Percentiles rank a stretch among this genome's conserved stretches.
These are phyloP conservation scores for Clathrus columnatus DNA, from an alignment of 768 basidiomycete genomes.

Conservation along the genomic window DNA sequence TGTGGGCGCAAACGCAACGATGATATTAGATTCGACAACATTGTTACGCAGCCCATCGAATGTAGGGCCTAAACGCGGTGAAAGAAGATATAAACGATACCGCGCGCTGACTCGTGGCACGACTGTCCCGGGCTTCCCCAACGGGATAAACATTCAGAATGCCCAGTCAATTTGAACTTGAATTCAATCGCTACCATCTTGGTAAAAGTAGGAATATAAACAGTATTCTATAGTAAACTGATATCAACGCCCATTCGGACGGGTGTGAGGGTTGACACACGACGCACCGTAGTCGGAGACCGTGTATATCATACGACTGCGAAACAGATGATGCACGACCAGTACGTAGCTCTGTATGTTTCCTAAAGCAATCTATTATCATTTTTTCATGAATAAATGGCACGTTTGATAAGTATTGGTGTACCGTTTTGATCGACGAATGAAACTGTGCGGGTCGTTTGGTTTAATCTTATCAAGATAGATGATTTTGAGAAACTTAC, in stretches of 20 bases:
- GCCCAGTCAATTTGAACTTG: slow-evolving; percentile 76
- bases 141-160: slow-evolving; percentile 67
- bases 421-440: slow-evolving; percentile 68
- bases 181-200: slow-evolving; percentile 85
- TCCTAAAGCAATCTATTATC: slow-evolving; percentile 84
- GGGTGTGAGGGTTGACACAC: neutral
- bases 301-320: slow-evolving; percentile 84
- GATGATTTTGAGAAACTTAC: slow-evolving; percentile 30
- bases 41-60: slow-evolving; percentile 78
- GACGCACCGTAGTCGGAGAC: slow-evolving; percentile 76
- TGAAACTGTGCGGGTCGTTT: no score
- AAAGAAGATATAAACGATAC: slow-evolving; percentile 77
- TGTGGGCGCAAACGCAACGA: slow-evolving; percentile 53
- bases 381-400: slow-evolving; percentile 90
- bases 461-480: slow-evolving; percentile 10
- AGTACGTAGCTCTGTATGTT: slow-evolving; percentile 84
- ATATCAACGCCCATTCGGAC: neutral
- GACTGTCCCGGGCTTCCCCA: slow-evolving; percentile 56
- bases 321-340: slow-evolving; percentile 68
- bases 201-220: slow-evolving; percentile 83
- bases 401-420: slow-evolving; percentile 70
- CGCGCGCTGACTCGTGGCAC: slow-evolving; percentile 79
- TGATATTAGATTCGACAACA: slow-evolving; percentile 73
- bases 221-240: slow-evolving; percentile 59
- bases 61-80: slow-evolving; percentile 80